Base-by-base conservation (phyloP, 1,284 basidiomycete species). In the Sporisorium iseilematis-ciliati region DNA sequence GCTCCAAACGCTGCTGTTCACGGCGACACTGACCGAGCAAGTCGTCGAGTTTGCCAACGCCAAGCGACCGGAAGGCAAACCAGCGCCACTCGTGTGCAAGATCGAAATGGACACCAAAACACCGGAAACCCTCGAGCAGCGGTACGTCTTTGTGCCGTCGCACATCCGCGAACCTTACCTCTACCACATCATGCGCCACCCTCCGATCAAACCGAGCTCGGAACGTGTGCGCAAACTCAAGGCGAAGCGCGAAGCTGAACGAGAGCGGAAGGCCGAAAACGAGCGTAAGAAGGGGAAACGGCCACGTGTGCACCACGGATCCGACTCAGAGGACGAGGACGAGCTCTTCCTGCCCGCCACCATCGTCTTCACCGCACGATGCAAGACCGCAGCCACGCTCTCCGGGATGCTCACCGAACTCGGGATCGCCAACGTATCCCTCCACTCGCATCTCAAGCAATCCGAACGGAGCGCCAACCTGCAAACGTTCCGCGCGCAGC, bases 1-100 rank as follows among this genome's bases (percentile, higher is more conserved):
- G 42, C 89, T 97, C 16, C 97, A 99, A 85, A 99, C 97, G 0
- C 93, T 95, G 72, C 89, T 99, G 29, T 99, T 99, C 86, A 98
- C 97, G 0, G 97, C 97, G 0, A 99, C 97, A 0, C 88, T 97
- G 72, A 95, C 94, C 2, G 89, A 92, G 18, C 90, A 94, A 0
- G 94, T 99, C 58, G 93, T 95, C 78, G 88, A 89, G 8, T 85
- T 98, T 29, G 92, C 91, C 12, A 88, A 90, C 52, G 91, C 91
- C 42, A 86, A 90, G 16, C 93, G 95, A 2, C 89, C 90, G 66
- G 88, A 89, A 0, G 95, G 95, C 8, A 98, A 97, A 86, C 88
- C 91, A 80, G 90, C 89, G 77, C 94, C 95, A 2, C 95, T 96
- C 82, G 89, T 97, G 21, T 92, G 97, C 86, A 89, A 93, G 54